Conservation (phyloP, 805 yeast genomes). For the Wickerhamiella vanderwaltii region DNA sequence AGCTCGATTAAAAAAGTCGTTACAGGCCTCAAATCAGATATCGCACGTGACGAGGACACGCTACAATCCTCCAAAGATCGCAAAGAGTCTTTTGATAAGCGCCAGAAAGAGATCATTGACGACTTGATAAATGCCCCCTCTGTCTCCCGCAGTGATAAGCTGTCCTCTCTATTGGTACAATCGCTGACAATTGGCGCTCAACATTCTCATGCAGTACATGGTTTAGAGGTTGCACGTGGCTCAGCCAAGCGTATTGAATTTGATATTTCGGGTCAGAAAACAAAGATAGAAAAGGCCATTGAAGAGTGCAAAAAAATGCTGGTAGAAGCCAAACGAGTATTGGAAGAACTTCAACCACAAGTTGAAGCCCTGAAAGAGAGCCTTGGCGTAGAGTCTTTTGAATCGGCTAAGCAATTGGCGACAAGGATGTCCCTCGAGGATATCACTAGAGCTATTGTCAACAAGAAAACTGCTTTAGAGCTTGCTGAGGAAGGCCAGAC, state of each 20-base stretch:
- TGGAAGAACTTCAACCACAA: slow-evolving; percentile 1
- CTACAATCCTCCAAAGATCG: not conserved
- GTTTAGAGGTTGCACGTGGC: not conserved
- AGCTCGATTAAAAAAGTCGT: no score
- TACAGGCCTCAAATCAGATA: no score
- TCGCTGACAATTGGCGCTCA: not conserved
- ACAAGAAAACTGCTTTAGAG: slow-evolving; percentile 6
- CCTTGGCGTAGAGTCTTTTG: slow-evolving; percentile 2
- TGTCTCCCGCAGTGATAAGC: no score
- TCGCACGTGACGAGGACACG: no score
- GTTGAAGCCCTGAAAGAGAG: slow-evolving; percentile 4
- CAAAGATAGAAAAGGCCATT: slow-evolving; percentile 13
- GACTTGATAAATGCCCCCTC: not conserved
- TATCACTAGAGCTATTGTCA: slow-evolving; percentile 2
- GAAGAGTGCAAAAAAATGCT: slow-evolving; percentile 1
- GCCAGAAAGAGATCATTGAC: not conserved
- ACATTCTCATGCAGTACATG: not conserved
- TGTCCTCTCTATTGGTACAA: no score
- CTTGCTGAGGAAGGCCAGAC: slow-evolving; percentile 12
- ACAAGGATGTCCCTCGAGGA: not conserved
- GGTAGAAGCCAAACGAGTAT: slow-evolving; percentile 6
- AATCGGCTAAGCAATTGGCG: slow-evolving; percentile 8
- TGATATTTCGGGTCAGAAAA: not conserved
- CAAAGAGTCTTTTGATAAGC: not conserved
- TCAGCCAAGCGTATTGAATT: slow-evolving; percentile 4